Base-by-base conservation (phyloP, 345 rosid genomes). In the Eucalyptus urophylla region DNA sequence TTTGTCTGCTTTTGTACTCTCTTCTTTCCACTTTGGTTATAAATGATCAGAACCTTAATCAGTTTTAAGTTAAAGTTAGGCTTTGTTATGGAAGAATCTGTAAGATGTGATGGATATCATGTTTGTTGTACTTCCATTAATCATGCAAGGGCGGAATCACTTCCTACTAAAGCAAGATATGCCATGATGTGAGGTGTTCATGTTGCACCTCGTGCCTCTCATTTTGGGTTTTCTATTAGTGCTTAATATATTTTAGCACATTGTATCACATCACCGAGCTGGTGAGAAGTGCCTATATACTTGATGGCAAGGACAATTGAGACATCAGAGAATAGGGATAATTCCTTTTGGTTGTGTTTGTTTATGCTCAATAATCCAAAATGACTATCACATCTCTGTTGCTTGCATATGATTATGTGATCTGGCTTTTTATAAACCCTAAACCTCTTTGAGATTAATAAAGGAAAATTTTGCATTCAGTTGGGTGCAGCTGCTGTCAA, bases 401-500 rank as follows among this genome's bases (percentile, higher is more conserved):
- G 47, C 85, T 40, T 76, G 85, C 47, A 76, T 76, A 6, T 40
- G 85, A 76, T 76, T 76, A 22, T 37, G 47, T 37, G 85, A 40
- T 76, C 85, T 76, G 47, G 40, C 87, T 86, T 86, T 86, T 44
- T 22, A 22, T 86, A 44, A 86, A 31, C 22, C 86, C 16, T 24
- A 45, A 44, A 50, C 72, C 29, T 33, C 45, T 69, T 69, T 72
- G 72, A 69, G 31, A 49, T 27, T 43, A 27, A 76, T n/a, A 33
- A 19, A 49, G 47, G 69, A 24, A 22, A 72, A 88, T 17, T 49
- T n/a, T 65, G n/a, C 83, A 44, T 90, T 83, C 89, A 98, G 99
- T 92, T 98, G 92, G 99, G 99, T 92, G 99, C 99, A 89, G 97
- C 94, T 89, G 97, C 99, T 45, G 99, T 98, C 86, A 98, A 98